phyloP scores from a whole-genome alignment of 208 protist genomes.

The Trypanosoma melophagium region DNA sequence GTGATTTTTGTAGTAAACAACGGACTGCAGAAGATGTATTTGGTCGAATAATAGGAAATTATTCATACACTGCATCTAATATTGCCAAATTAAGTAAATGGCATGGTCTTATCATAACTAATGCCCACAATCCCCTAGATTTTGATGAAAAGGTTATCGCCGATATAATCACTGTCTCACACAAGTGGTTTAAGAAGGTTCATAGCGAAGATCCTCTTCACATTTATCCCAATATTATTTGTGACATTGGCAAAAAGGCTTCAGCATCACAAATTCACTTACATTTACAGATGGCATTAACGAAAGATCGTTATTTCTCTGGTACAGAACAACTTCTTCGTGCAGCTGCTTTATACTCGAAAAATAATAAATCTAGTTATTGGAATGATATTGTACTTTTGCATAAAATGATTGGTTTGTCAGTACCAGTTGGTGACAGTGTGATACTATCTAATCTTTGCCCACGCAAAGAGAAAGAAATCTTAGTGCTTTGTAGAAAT shows the following conservation, averaged over 20 bases:
- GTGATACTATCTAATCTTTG: conserved; percentile 30
- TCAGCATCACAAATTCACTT: conserved; percentile 41
- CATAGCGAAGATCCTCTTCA: conserved; percentile 17
- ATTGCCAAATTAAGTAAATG: conserved; percentile 40
- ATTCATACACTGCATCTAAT: conserved; percentile 41
- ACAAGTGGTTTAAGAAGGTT: conserved; percentile 31
- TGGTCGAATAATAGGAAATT: conserved; percentile 28
- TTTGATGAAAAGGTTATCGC: conserved; percentile 19
- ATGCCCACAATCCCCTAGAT: conserved; percentile 28
- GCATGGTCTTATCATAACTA: conserved; percentile 36
- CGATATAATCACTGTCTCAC: conserved; percentile 32
- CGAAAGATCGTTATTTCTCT: conserved; percentile 14
- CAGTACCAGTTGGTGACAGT: conserved; percentile 19
- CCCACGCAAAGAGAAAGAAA: conserved; percentile 37
- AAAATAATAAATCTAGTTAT: conserved; percentile 12
- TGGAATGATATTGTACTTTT: conserved; percentile 28
- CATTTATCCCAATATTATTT: conserved; percentile 36
- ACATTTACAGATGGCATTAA: conserved; percentile 39
- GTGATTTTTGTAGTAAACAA: conserved; percentile 42
- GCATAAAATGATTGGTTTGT: conserved; percentile 32
- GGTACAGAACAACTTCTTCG: conserved; percentile 21
- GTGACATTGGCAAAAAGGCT: conserved; percentile 31
- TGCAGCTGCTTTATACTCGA: conserved; percentile 5
- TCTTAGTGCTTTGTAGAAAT: conserved; percentile 29
- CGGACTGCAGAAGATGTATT: conserved; percentile 42